Conservation (phyloP, 2,329 filamentous ascomycete genomes). For the Penicillium sp. region DNA sequence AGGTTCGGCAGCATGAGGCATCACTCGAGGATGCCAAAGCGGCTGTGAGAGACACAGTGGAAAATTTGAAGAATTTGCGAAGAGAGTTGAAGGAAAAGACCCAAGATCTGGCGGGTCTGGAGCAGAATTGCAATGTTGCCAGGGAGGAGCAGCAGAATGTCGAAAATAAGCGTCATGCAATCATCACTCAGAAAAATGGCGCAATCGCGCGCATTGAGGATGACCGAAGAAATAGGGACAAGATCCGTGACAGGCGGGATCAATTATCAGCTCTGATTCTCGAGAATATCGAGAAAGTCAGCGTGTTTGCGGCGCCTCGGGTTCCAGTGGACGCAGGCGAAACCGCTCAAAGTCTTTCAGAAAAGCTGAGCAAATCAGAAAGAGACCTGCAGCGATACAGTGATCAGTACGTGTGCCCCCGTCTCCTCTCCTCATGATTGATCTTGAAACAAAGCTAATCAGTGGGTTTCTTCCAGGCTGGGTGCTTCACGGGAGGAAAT, state of each 20-base stretch:
- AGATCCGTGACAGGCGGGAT: slow-evolving; percentile 53
- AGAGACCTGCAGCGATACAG: slow-evolving; percentile 62
- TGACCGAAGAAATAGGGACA: slow-evolving; percentile 49
- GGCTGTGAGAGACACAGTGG: slow-evolving; percentile 49
- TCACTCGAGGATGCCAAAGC: slow-evolving; percentile 53
- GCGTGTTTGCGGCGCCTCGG: slow-evolving; percentile 54
- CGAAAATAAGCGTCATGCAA: slow-evolving; percentile 54
- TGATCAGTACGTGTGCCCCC: slow-evolving; percentile 42
- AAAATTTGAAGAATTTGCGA: slow-evolving; percentile 37
- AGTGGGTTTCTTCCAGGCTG: slow-evolving; percentile 38
- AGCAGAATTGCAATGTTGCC: slow-evolving; percentile 57
- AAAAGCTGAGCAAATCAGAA: slow-evolving; percentile 54
- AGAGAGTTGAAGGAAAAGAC: slow-evolving; percentile 41
- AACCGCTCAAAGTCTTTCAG: slow-evolving; percentile 56
- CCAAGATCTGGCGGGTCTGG: slow-evolving; percentile 36
- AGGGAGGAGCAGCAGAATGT: slow-evolving; percentile 55
- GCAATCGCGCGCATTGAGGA: slow-evolving; percentile 57
- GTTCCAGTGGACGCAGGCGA: slow-evolving; percentile 67
- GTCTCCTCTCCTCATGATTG: no score
- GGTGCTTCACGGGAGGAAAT: slow-evolving; percentile 69
- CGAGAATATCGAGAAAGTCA: slow-evolving; percentile 59
- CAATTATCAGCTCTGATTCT: slow-evolving; percentile 53
- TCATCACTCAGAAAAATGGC: slow-evolving; percentile 64
- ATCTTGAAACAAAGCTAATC: slow-evolving; percentile 26
- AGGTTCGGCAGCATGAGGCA: slow-evolving; percentile 44